Evolutionary conservation across 768 basidiomycete genomes (phyloP).

Genomic region (Amyloporia xantha): DNA sequence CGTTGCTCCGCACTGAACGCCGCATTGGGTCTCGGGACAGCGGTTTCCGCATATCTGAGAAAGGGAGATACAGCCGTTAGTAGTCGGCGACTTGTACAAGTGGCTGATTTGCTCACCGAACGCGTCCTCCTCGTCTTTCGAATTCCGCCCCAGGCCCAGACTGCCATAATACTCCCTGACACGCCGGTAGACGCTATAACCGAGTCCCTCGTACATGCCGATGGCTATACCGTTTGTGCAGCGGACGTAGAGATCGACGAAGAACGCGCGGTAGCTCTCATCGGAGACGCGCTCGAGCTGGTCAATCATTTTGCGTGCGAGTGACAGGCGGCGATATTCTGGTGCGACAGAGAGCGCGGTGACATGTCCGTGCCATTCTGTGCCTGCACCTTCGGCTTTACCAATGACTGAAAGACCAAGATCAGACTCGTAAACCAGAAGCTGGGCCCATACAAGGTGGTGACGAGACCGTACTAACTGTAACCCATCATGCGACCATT

Average conservation of each 20-base stretch:
- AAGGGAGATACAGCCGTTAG: neutral
- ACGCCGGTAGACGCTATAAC: slow-evolving; percentile 87
- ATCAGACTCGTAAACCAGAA: neutral
- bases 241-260: slow-evolving; percentile 94
- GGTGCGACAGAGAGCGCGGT: slow-evolving; percentile 95
- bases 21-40: slow-evolving; percentile 52
- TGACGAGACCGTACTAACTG: slow-evolving; percentile 41
- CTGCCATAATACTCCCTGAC: slow-evolving; percentile 88
- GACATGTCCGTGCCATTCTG: slow-evolving; percentile 91
- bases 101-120: slow-evolving; percentile 50
- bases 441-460: neutral
- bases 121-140: slow-evolving; percentile 81
- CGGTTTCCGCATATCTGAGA: slow-evolving; percentile 65
- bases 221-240: slow-evolving; percentile 83
- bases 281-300: slow-evolving; percentile 84
- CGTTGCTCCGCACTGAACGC: slow-evolving; percentile 64
- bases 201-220: slow-evolving; percentile 80
- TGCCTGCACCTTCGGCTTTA: slow-evolving; percentile 75
- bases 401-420: slow-evolving; percentile 62
- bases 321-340: slow-evolving; percentile 80
- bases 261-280: slow-evolving; percentile 74
- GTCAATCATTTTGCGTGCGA: slow-evolving; percentile 82
- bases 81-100: neutral
- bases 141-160: slow-evolving; percentile 67
- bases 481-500: slow-evolving; percentile 89